Base-by-base conservation (phyloP, 495 filamentous ascomycete species). In the Niebla homalea region DNA sequence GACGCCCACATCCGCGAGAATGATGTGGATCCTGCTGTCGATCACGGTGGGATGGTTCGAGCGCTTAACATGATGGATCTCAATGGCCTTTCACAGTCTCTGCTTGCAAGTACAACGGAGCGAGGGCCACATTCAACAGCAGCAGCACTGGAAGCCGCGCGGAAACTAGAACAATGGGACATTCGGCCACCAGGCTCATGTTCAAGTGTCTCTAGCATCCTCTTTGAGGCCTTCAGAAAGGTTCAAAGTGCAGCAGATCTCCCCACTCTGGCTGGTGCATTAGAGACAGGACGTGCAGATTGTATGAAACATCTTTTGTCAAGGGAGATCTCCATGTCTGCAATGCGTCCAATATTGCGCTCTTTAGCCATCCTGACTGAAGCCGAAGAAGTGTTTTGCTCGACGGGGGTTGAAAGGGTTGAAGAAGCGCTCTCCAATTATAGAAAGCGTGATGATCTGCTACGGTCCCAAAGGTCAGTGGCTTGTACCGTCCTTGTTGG, bases 111-210 rank as follows among this genome's bases (percentile, higher is more conserved):
- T n/a, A 57, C 58, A 49, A 41, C 37, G 12, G 52, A 56, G 5
- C 38, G 50, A 19, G 56, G 57, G 19, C 54, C 63, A 35, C 43
- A 54, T n/a, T 75, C 78, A 7, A 67, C 79, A 15, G 80, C 85
- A 37, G 81, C 75, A 50, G 83, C 86, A 54, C 80, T 93, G 49
- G 76, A 77, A 43, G 84, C 86, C n/a, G 90, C 92, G 14, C 76
- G 83, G 44, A 87, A 84, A 58, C 69, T 98, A 43, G 88, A 89
- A 57, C 83, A 92, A 59, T 98, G 92, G 92, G 89, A 95, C 64
- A 70, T 97, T 47, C 83, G 84, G 46, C 81, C 82, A 7, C 85
- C 87, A 8, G 66, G 71, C 5, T 66, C 74, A 19, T 74, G 72
- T 38, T 64, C 68, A 20, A 82, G 76, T 35, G 75, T 80, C 51